Evolutionary conservation across 345 rosid species (phyloP), one percentile per base, ranked within the genome.

Genomic region (Conringia planisiliqua): DNA sequence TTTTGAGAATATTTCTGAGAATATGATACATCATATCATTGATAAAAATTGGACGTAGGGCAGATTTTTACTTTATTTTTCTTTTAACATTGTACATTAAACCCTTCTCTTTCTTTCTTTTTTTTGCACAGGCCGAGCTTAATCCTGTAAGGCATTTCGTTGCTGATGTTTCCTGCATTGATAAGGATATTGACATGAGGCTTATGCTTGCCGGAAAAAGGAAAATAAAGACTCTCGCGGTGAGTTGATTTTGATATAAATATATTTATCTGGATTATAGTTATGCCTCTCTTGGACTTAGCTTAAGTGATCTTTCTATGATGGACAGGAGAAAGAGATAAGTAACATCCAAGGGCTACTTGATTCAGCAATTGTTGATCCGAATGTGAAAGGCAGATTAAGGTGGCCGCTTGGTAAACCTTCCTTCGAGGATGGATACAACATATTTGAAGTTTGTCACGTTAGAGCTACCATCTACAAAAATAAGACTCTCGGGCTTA

Each of bases 161-260:
- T 33, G 48, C 46, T 29, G 90, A 89, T 62, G 68, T 85, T 39
- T 86, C 89, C 3, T 89, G 92, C 78, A 83, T 85, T 42, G 72
- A 79, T 72, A 85, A 73, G 82, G 69, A 80, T 84, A 68, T 86
- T 16, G 92, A 88, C 71, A 63, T 90, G 69, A 86, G 96, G 88
- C 73, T 90, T 62, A 81, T 82, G 85, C 70, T 88, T 7, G 56
- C 79, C 60, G 54, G 77, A 47, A 85, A 84, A 74, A 84, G 75
- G 79, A 80, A 73, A 56, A 36, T 82, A 48, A 72, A 66, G 12
- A 47, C 74, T 67, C 77, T 80, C 3, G 56, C 79, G 3, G 90
- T 85, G 78, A 87, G 86, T 77, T 47, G 26, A 14, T 10, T 18
- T 58, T 18, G 18, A 18, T 70, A 40, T 26, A 63, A 10, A 30